A percentile compares a stretch with the other conserved stretches of the same genome.
phyloP scores from a whole-genome alignment of 768 basidiomycete species.

The Mycena maculata region DNA sequence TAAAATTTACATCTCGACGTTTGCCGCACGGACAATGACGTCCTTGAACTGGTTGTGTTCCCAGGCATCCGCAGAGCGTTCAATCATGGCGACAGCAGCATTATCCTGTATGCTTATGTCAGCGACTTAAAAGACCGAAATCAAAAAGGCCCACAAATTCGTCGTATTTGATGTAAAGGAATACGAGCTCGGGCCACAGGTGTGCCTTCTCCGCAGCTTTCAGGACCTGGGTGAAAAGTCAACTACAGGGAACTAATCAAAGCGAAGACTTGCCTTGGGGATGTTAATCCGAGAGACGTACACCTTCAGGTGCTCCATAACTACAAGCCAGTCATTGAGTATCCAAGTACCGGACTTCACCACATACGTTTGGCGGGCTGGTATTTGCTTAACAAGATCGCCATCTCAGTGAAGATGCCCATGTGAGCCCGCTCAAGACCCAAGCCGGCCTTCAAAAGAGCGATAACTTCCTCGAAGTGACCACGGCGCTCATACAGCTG shows the following conservation, averaged over 20 bases:
- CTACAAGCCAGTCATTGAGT: slow-evolving; percentile 51
- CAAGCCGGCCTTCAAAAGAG: slow-evolving; percentile 92
- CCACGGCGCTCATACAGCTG: slow-evolving; percentile 91
- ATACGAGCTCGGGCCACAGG: slow-evolving; percentile 98
- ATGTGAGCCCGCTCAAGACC: slow-evolving; percentile 98
- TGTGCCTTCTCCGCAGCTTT: slow-evolving; percentile 96
- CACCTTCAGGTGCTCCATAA: slow-evolving; percentile 98
- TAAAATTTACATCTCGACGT: slow-evolving; percentile 88
- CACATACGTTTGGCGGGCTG: slow-evolving; percentile 88
- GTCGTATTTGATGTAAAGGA: slow-evolving; percentile 98
- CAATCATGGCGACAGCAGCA: slow-evolving; percentile 98
- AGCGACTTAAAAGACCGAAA: neutral
- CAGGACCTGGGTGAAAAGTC: slow-evolving; percentile 70
- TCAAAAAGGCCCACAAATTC: slow-evolving; percentile 72
- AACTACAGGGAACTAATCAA: neutral
- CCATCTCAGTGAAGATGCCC: slow-evolving; percentile 98
- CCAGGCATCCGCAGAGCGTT: slow-evolving; percentile 98
- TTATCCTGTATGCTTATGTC: slow-evolving; percentile 73
- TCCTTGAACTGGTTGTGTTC: slow-evolving; percentile 99
- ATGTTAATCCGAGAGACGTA: slow-evolving; percentile 98
- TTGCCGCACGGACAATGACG: slow-evolving; percentile 94
- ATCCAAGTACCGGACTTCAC: neutral
- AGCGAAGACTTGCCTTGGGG: slow-evolving; percentile 71
- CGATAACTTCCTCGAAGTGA: slow-evolving; percentile 93
- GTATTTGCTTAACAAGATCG: slow-evolving; percentile 95